Evolutionary conservation across 2,329 filamentous ascomycete genomes (phyloP).

Genomic region (Calonectria montana): DNA sequence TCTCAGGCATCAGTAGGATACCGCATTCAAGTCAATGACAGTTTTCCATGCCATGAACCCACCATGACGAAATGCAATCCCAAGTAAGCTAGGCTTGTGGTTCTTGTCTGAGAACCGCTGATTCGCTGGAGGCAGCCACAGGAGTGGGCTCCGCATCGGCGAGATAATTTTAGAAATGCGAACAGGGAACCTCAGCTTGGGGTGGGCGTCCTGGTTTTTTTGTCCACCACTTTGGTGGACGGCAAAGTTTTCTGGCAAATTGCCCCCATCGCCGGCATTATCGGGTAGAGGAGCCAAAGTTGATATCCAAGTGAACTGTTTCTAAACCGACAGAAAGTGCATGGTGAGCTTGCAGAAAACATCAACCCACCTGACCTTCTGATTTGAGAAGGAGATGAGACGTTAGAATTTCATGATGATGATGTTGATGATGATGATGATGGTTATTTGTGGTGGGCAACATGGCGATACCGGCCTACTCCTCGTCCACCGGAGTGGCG

Average conservation of each 20-base stretch:
- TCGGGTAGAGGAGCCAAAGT: background rate
- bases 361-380: background rate
- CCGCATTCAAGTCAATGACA: background rate
- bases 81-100: constrained; percentile 13
- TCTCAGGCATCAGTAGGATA: background rate
- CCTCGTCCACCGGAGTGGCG: background rate
- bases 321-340: background rate
- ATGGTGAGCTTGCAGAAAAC: background rate
- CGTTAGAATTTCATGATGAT: background rate
- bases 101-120: constrained; percentile 13
- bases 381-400: background rate
- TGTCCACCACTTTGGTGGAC: constrained; percentile 7
- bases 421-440: background rate
- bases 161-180: constrained; percentile 39
- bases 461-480: background rate
- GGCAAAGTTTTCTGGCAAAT: constrained; percentile 15
- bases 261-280: background rate
- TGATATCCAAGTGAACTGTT: background rate
- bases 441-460: no score
- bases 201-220: constrained; percentile 8
- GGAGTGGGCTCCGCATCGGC: constrained; percentile 16
- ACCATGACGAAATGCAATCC: constrained; percentile 27
- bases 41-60: constrained; percentile 21
- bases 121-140: constrained; percentile 30
- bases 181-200: background rate